Evolutionary conservation across 2,329 filamentous ascomycete species (phyloP).

Genomic region (Fusarium tupiense): DNA sequence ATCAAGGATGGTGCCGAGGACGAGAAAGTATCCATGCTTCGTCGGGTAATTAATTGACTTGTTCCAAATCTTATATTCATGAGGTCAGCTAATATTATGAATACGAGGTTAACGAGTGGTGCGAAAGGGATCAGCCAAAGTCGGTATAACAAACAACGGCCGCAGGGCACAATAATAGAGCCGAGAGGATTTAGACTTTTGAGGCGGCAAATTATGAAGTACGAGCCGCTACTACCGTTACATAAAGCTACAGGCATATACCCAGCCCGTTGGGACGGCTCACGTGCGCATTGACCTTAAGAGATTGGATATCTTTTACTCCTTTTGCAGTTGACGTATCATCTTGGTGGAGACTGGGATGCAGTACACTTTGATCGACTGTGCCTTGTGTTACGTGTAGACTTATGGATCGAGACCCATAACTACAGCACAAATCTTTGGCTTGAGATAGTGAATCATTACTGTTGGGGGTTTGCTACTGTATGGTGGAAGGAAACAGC

Average conservation of each 20-base stretch:
- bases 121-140: rapidly evolving
- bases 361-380: no score
- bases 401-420: rapidly evolving
- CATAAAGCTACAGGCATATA: not conserved
- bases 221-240: not conserved
- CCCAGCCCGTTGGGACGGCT: not conserved
- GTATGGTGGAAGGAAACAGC: not conserved
- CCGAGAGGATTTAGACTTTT: not conserved
- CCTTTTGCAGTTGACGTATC: not conserved
- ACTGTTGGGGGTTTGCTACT: rapidly evolving
- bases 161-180: not conserved
- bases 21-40: not conserved
- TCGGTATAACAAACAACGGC: not conserved
- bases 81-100: rapidly evolving
- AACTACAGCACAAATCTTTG: not conserved
- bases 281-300: not conserved
- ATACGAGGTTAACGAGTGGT: not conserved
- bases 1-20: not conserved
- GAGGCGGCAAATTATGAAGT: not conserved
- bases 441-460: not conserved
- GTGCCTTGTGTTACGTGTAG: no score
- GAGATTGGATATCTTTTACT: not conserved
- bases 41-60: not conserved
- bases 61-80: not conserved
- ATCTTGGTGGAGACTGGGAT: not conserved